Percentiles rank a stretch among this genome's conserved stretches.
Evolutionary conservation across 192 early-diverging fungal genomes (phyloP).

Genomic region (Umbelopsis isabellina): DNA sequence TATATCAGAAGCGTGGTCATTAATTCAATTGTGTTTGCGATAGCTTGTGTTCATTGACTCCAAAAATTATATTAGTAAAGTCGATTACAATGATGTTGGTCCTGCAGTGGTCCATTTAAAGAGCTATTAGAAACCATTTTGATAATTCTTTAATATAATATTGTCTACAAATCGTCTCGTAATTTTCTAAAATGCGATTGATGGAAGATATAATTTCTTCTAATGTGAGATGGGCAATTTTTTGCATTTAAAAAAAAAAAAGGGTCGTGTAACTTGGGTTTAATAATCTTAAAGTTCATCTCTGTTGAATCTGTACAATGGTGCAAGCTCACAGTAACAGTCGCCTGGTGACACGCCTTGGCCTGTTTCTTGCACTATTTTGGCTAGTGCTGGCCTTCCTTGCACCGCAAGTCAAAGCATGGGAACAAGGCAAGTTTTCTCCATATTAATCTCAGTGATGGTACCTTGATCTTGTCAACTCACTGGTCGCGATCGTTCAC

Average conservation of each 20-base stretch:
- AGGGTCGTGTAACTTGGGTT: too few species aligned
- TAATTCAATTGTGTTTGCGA: neutral
- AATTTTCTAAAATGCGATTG: too few species aligned
- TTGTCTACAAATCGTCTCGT: neutral
- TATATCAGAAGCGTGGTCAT: neutral
- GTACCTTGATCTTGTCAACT: constrained; percentile 14
- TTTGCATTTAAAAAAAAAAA: too few species aligned
- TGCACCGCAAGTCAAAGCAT: constrained; percentile 37
- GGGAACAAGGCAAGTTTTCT: constrained; percentile 31
- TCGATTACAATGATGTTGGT: constrained; percentile 92
- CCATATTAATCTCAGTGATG: neutral
- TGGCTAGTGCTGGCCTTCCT: constrained; percentile 25
- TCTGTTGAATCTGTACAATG: neutral
- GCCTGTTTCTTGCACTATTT: constrained; percentile 19
- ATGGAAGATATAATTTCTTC: too few species aligned
- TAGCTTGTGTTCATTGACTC: constrained; percentile 66
- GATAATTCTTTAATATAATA: constrained; percentile 1
- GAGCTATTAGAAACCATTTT: constrained; percentile 41
- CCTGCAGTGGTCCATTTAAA: constrained; percentile 80
- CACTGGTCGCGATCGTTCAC: too few species aligned
- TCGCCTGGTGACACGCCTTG: neutral
- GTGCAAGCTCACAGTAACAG: neutral
- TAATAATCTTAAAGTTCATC: too few species aligned
- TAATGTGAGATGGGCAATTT: too few species aligned
- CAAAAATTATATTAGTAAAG: constrained; percentile 72